Evolutionary conservation across 1,284 basidiomycete genomes (phyloP).

Genomic region (Trametes pubescens): DNA sequence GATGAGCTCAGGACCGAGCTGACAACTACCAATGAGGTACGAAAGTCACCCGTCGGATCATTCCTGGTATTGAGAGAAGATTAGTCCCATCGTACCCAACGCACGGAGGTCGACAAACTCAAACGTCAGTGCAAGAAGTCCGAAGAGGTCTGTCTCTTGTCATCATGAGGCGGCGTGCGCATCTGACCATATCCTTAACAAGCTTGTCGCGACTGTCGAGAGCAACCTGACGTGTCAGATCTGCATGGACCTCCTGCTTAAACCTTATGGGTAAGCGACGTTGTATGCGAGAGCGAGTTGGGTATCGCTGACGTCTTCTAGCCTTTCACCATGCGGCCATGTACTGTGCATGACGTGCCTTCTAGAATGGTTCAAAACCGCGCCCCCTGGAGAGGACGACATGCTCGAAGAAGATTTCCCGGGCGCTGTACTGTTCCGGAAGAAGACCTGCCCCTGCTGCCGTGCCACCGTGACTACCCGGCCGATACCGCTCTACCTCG

Average conservation of each 20-base stretch:
- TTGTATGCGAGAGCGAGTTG: neutral
- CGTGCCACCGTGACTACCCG: constrained; percentile 62
- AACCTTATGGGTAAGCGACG: constrained; percentile 66
- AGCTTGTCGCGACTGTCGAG: constrained; percentile 67
- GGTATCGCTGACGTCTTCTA: constrained; percentile 37
- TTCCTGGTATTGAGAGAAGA: neutral
- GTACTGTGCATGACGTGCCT: constrained; percentile 72
- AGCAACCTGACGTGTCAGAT: constrained; percentile 72
- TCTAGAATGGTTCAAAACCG: constrained; percentile 77
- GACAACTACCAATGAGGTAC: constrained; percentile 44
- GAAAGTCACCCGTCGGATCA: constrained; percentile 10
- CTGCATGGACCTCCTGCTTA: constrained; percentile 71
- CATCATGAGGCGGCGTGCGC: neutral
- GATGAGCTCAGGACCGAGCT: constrained; percentile 57
- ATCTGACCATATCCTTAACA: constrained; percentile 35
- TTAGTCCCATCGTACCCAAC: constrained; percentile 57
- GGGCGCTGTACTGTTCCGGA: constrained; percentile 59
- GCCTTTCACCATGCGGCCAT: constrained; percentile 78
- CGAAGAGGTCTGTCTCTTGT: constrained; percentile 57
- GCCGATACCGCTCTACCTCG: constrained; percentile 71
- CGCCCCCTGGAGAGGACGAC: constrained; percentile 62
- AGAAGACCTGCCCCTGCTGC: constrained; percentile 77
- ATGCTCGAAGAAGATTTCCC: constrained; percentile 60
- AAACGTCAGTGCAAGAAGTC: constrained; percentile 57
- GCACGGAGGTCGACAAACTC: constrained; percentile 55